Evolutionary conservation across 2,329 filamentous ascomycete species (phyloP), one percentile per base, ranked within the genome.

Genomic region (Fusarium newnesense): DNA sequence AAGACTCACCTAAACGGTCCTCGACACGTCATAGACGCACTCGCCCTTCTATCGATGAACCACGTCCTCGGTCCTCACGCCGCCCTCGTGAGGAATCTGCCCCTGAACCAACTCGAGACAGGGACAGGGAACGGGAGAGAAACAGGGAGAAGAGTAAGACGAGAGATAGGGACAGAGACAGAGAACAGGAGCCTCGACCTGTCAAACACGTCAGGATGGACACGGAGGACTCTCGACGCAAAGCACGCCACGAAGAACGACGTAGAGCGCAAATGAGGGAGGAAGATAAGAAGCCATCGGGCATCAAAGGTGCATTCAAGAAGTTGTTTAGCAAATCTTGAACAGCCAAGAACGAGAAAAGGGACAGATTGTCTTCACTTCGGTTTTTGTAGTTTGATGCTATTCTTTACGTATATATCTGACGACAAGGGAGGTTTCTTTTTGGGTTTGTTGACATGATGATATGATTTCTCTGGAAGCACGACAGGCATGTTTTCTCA

Each of bases 211-310:
- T 75, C 30, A 79, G 74, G 60, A 78, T 79, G n/a, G 80, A 80
- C 26, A 69, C 80, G 4, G 81, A 83, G 67, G 77, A 82, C 69
- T 78, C 73, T 21, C 81, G 78, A 28, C 78, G 78, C 47, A 81
- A 78, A 70, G 83, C 80, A 44, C 80, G 81, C 54, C 77, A 79
- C 28, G 69, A 78, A 50, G 77, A 80, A 71, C 73, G 80, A 64
- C 77, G 78, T 73, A 81, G 72, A 68, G 80, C 75, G 42, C 77
- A 75, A 49, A 75, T 78, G 54, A 81, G 74, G 66, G 78, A 81
- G 65, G 70, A 78, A 39, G 70, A 79, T 61, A 80, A 77, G 76
- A 80, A 79, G 67, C 57, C 77, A 58, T 70, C 75, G 40, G 77
- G 79, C 34, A 75, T 80, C 58, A 80, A 79, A 71, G 74, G 70